These are phyloP conservation scores for Yarrowia yakushimensis DNA, from an alignment of 805 yeast genomes.

Conservation along the genomic window DNA sequence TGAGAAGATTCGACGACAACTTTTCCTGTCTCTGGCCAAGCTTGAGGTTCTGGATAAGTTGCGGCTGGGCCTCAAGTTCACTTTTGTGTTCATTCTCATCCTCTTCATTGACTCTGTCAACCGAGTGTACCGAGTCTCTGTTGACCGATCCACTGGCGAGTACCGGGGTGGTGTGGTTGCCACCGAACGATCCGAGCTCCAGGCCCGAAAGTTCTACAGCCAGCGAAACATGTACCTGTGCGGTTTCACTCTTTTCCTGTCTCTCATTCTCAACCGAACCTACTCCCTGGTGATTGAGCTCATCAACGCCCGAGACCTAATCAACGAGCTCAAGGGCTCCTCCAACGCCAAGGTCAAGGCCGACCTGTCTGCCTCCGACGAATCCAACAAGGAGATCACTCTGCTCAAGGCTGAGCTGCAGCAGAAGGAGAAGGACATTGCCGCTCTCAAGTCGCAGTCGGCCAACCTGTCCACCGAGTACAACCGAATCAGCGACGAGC, in stretches of 20 bases:
- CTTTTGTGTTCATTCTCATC: conserved; percentile 66
- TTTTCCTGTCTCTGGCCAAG: conserved; percentile 84
- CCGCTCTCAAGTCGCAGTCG: conserved; percentile 69
- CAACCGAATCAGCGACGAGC: conserved; percentile 44
- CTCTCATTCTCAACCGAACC: conserved; percentile 80
- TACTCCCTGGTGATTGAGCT: conserved; percentile 41
- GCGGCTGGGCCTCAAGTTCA: conserved; percentile 62
- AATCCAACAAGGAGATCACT: conserved; percentile 39
- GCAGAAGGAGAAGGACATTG: conserved; percentile 62
- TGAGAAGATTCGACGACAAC: conserved; percentile 54
- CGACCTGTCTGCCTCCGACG: conserved; percentile 36
- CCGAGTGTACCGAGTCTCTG: conserved; percentile 64
- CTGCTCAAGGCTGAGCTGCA: conserved; percentile 51
- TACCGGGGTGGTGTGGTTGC: conserved; percentile 36
- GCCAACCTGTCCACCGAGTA: conserved; percentile 62
- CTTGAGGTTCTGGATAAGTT: conserved; percentile 65
- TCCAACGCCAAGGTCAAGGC: conserved; percentile 31
- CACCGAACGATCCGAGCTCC: conserved; percentile 73
- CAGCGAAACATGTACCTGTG: conserved; percentile 95
- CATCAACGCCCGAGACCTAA: conserved; percentile 51
- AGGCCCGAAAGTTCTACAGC: conserved; percentile 84
- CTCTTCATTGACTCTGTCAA: conserved; percentile 86
- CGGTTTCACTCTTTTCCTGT: conserved; percentile 89
- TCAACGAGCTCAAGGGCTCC: conserved; percentile 40
- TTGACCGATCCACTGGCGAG: conserved; percentile 38